These are phyloP conservation scores for Corinectria fuckeliana DNA, from an alignment of 2,329 filamentous ascomycete species.

Conservation along the genomic window DNA sequence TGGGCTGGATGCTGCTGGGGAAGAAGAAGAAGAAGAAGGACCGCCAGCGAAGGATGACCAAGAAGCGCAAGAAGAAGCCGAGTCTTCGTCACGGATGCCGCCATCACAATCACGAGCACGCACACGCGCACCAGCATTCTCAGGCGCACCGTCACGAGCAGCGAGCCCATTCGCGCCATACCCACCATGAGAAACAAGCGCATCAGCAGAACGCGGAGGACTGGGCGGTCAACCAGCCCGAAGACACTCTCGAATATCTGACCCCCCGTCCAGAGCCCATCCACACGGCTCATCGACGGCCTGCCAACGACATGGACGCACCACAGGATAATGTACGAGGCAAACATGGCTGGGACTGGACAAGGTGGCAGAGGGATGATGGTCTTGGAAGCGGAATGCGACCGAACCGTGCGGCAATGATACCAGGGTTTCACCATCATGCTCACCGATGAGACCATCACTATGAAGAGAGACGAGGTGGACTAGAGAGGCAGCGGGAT, in stretches of 20 bases:
- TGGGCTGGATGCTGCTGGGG: neutral
- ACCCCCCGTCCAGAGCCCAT: neutral
- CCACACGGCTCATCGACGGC: neutral
- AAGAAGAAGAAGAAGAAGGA: neutral
- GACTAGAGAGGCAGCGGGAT: neutral
- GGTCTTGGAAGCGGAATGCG: neutral
- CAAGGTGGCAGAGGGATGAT: neutral
- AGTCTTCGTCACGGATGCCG: neutral
- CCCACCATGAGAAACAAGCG: neutral
- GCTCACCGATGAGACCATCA: neutral
- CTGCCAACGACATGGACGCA: conserved; percentile 34
- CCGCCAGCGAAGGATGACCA: neutral
- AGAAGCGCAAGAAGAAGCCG: neutral
- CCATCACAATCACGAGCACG: neutral
- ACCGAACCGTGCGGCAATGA: neutral
- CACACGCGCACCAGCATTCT: neutral
- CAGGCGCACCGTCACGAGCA: neutral
- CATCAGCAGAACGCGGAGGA: neutral
- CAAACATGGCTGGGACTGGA: neutral
- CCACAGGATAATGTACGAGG: conserved; percentile 25
- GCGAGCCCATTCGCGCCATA: neutral
- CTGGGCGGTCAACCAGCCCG: conserved; percentile 9
- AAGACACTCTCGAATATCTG: neutral
- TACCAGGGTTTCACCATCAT: too few species aligned
- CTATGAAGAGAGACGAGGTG: neutral